phyloP scores from a whole-genome alignment of 495 filamentous ascomycete species.

The Hypoxylon subgilvum region DNA sequence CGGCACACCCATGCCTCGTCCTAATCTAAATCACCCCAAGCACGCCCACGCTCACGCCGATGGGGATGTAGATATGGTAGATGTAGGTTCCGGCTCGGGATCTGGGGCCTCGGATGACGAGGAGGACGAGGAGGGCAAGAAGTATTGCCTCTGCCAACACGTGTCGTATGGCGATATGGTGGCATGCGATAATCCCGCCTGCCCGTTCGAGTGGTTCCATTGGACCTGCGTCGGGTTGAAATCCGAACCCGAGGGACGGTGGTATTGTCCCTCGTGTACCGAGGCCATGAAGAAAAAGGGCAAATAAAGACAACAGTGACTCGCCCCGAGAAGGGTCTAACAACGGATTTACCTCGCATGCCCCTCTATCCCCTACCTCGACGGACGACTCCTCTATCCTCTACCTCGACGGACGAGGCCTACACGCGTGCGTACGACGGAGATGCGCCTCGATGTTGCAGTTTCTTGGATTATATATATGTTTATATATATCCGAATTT shows the following conservation, averaged over 20 bases:
- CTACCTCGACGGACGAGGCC: neutral
- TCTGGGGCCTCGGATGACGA: slow-evolving; percentile 73
- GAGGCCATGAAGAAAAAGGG: slow-evolving; percentile 61
- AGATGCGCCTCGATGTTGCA: too few species aligned
- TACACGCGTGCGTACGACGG: too few species aligned
- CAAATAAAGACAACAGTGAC: slow-evolving; percentile 11
- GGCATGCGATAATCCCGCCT: slow-evolving; percentile 92
- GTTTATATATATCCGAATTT: too few species aligned
- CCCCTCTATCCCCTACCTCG: too few species aligned
- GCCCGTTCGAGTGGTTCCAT: slow-evolving; percentile 97
- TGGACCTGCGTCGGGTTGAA: slow-evolving; percentile 93
- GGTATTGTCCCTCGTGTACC: slow-evolving; percentile 87
- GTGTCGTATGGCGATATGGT: slow-evolving; percentile 98
- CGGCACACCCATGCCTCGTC: slow-evolving; percentile 53
- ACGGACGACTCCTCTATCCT: too few species aligned
- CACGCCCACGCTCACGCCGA: slow-evolving; percentile 34
- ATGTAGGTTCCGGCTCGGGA: slow-evolving; percentile 53
- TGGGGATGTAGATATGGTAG: slow-evolving; percentile 47
- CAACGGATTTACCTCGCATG: too few species aligned
- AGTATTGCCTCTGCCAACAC: slow-evolving; percentile 91
- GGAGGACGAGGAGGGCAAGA: slow-evolving; percentile 82
- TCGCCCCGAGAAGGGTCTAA: too few species aligned
- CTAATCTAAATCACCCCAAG: slow-evolving; percentile 49
- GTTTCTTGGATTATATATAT: too few species aligned
- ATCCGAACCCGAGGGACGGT: slow-evolving; percentile 85